These are phyloP conservation scores for Chondrostereum purpureum DNA, from an alignment of 1,284 basidiomycete species.

Conservation along the genomic window DNA sequence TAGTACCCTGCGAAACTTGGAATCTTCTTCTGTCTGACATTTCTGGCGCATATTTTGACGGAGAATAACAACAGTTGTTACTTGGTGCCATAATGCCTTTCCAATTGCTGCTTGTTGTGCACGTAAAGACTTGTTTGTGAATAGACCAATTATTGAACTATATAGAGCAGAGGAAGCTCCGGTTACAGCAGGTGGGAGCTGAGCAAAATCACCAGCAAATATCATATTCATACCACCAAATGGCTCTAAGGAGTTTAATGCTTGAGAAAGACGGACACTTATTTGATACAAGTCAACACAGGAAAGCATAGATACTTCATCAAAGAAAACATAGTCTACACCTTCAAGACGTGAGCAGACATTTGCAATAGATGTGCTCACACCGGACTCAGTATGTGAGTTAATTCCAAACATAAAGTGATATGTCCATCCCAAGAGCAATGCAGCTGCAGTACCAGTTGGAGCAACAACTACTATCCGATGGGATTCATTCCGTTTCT, in stretches of 20 bases:
- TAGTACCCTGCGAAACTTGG: background rate
- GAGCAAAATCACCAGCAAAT: background rate
- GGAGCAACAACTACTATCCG: background rate
- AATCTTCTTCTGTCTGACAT: background rate
- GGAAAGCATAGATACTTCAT: background rate
- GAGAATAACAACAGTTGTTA: too few relatives aligned
- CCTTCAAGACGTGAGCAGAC: background rate
- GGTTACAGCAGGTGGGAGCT: background rate
- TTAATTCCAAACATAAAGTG: background rate
- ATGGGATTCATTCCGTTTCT: too few relatives aligned
- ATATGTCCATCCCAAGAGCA: background rate
- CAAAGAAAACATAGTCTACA: background rate
- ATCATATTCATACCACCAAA: background rate
- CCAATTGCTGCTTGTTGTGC: background rate
- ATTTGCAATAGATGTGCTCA: background rate
- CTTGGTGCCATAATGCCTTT: too few relatives aligned
- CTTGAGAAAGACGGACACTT: conserved; percentile 15
- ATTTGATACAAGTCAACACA: too few relatives aligned
- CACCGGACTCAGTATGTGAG: background rate
- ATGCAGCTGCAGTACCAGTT: background rate
- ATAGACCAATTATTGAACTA: background rate
- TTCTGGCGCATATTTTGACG: too few relatives aligned
- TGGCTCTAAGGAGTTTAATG: conserved; percentile 15
- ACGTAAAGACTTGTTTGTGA: background rate
- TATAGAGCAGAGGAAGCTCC: background rate